Evolutionary conservation across 345 rosid species (phyloP), one percentile per base, ranked within the genome.

Genomic region (Euphorbia tirucalli): DNA sequence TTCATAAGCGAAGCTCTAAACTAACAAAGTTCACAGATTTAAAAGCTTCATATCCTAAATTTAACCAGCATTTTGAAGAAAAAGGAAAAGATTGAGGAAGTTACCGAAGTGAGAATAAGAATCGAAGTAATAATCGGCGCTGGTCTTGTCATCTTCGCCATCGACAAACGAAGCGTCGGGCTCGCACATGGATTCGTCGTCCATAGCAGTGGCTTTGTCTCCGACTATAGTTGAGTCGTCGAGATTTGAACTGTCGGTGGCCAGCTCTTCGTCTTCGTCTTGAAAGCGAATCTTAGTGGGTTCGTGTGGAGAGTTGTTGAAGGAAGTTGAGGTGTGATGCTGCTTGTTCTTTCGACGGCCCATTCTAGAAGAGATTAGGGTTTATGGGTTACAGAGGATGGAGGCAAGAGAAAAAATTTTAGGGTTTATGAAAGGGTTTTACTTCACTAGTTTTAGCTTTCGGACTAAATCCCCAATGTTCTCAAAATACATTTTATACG

Each of bases 91-190:
- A 13, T 19, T 4, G 31, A 21, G 56, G 19, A 19, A 74, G 37
- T 52, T 86, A 95, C 99, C 99, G 68, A 95, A 95, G 85, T 95
- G 99, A 74, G 99, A 90, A 84, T 95, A 92, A 8, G 99, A 95
- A 80, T 95, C 97, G 79, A 95, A 95, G 87, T 92, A 95, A 78
- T 95, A 95, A 77, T 95, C 99, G 60, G 97, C 99, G 74, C 99
- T 95, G 75, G 99, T 95, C 70, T 84, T 83, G 21, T 87, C 87
- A 72, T 94, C 97, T 15, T 59, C 82, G 44, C 70, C 86, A 62
- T 66, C 78, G 16, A 75, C 75, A 27, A 76, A 73, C 19, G 87
- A 65, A 18, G 72, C 80, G 35, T 81, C 86, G 14, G 84, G 79
- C 60, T 80, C 87, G 56, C 69, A 75, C 88, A 89, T 85, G 74